phyloP scores from a whole-genome alignment of 2,329 filamentous ascomycete genomes.

The Colletotrichum sp. region DNA sequence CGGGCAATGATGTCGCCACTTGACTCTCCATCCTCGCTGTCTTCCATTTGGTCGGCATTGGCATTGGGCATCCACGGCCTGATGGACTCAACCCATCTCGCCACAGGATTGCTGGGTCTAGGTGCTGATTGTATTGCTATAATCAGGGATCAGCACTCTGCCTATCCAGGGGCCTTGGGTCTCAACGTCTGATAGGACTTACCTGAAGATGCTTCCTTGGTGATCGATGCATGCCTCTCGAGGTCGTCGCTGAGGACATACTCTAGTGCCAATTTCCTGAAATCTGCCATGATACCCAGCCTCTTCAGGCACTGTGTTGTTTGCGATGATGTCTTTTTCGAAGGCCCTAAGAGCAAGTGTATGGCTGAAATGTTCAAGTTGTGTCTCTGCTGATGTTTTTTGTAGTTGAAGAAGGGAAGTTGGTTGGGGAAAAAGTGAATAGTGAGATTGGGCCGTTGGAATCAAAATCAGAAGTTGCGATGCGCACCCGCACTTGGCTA shows the following conservation, averaged over 20 bases:
- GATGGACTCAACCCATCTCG: constrained; percentile 61
- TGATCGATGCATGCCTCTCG: constrained; percentile 41
- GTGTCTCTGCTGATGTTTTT: background rate
- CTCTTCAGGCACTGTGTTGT: background rate
- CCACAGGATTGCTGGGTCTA: constrained; percentile 50
- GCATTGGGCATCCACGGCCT: constrained; percentile 57
- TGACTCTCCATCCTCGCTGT: constrained; percentile 44
- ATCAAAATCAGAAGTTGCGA: background rate
- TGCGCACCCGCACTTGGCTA: background rate
- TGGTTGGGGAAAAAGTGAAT: background rate
- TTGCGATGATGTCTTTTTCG: background rate
- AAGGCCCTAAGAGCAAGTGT: background rate
- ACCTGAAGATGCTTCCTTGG: constrained; percentile 52
- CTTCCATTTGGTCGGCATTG: constrained; percentile 37
- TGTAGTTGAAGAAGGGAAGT: background rate
- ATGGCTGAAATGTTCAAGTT: background rate
- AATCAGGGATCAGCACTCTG: constrained; percentile 13
- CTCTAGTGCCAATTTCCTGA: constrained; percentile 57
- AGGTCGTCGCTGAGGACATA: constrained; percentile 59
- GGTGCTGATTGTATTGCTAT: constrained; percentile 50
- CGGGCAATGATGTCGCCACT: constrained; percentile 57
- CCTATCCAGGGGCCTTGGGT: background rate
- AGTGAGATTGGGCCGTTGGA: background rate
- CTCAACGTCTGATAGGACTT: background rate
- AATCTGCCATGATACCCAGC: constrained; percentile 48